Percentiles rank a stretch among this genome's conserved stretches.
Conservation (phyloP, 441 rosid genomes). For the Biscutella laevigata region DNA sequence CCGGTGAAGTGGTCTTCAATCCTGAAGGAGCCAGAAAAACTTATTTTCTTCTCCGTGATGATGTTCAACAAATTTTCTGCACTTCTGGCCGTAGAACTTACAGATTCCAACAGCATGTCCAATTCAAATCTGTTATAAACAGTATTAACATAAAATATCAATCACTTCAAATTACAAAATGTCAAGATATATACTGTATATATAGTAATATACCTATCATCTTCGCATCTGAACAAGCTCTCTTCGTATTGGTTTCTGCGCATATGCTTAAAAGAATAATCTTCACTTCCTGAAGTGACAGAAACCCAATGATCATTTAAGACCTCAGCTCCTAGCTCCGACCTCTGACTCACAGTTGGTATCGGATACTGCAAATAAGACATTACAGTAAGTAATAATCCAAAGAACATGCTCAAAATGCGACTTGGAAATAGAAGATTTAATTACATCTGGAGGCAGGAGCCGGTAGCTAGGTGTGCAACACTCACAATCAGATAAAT, state of each 20-base stretch:
- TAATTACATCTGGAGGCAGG: conserved; percentile 79
- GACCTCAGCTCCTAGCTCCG: conserved; percentile 80
- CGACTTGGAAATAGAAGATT: conserved; percentile 6
- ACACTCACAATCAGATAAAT: conserved; percentile 80
- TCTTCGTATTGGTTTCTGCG: conserved; percentile 97
- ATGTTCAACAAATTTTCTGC: conserved; percentile 69
- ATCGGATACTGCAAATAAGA: conserved; percentile 69
- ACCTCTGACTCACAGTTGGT: conserved; percentile 70
- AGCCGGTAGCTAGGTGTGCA: conserved; percentile 98
- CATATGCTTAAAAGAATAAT: too few relatives aligned
- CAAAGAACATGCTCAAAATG: conserved; percentile 7
- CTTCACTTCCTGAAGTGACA: too few relatives aligned
- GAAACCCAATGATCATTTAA: conserved; percentile 98
- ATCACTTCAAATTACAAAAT: conserved; percentile 7
- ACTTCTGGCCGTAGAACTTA: conserved; percentile 66
- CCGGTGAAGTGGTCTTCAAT: conserved; percentile 81
- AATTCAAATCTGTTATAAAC: conserved; percentile 72
- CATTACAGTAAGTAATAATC: neutral
- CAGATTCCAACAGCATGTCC: conserved; percentile 98
- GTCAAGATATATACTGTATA: neutral
- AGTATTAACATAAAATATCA: neutral
- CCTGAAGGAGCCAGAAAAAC: conserved; percentile 37
- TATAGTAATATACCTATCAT: conserved; percentile 60
- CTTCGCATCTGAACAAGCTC: conserved; percentile 94
- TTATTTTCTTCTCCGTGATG: conserved; percentile 61